Conservation (phyloP, 129 eudicot genomes). For the Pulicaria dysenterica region DNA sequence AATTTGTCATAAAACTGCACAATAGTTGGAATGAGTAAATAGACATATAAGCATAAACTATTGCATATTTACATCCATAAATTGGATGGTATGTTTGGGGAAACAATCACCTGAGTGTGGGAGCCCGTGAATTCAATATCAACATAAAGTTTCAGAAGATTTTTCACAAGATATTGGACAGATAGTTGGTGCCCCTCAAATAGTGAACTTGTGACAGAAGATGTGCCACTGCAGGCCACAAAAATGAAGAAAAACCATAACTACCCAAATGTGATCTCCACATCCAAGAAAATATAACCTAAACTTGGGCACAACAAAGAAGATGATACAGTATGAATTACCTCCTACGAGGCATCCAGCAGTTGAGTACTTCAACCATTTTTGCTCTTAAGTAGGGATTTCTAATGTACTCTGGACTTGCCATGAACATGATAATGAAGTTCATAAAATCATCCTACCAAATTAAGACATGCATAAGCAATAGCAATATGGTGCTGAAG, state of each 20-base stretch:
- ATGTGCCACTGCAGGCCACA: slow-evolving; percentile 62
- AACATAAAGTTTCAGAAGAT: slow-evolving; percentile 95
- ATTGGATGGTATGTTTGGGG: background rate
- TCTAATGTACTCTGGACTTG: slow-evolving; percentile 90
- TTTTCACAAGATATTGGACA: slow-evolving; percentile 78
- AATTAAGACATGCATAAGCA: background rate
- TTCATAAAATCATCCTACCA: slow-evolving; percentile 96
- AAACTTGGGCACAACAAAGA: background rate
- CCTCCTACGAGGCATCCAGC: slow-evolving; percentile 99
- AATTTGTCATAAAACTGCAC: slow-evolving; percentile 94
- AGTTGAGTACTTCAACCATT: slow-evolving; percentile 97
- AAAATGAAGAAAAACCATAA: slow-evolving; percentile 17
- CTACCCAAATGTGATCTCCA: background rate
- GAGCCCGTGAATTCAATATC: slow-evolving; percentile 98
- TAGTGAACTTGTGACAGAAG: slow-evolving; percentile 67
- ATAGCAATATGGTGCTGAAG: background rate
- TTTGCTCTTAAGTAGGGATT: slow-evolving; percentile 94
- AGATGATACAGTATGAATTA: slow-evolving; percentile 11
- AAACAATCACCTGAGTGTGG: slow-evolving; percentile 83
- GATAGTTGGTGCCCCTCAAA: slow-evolving; percentile 94
- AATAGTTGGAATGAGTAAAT: background rate
- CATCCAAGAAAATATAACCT: background rate
- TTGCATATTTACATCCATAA: background rate
- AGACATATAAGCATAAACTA: too few relatives aligned
- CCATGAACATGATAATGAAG: slow-evolving; percentile 99